Conservation (phyloP, 2,329 filamentous ascomycete genomes). For the Penicillium paneum region DNA sequence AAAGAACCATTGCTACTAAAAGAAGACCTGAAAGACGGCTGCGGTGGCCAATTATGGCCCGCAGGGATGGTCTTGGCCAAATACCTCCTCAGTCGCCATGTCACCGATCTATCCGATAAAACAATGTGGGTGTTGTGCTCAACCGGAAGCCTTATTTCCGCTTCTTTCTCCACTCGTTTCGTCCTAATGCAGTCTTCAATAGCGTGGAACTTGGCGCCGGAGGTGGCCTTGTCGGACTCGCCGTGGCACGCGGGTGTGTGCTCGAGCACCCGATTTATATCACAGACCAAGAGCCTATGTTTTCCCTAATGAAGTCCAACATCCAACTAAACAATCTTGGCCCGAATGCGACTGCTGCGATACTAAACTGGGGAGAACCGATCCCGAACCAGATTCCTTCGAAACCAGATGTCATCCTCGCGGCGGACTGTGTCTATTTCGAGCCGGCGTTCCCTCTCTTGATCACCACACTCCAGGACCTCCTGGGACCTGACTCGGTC, state of each 20-base stretch:
- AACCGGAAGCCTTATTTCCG: background rate
- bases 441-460: conserved; percentile 91
- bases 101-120: conserved; percentile 59
- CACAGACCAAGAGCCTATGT: conserved; percentile 86
- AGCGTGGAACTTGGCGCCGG: conserved; percentile 91
- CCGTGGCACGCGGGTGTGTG: conserved; percentile 56
- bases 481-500: conserved; percentile 63
- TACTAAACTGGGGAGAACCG: conserved; percentile 73
- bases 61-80: conserved; percentile 84
- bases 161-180: background rate
- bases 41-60: conserved; percentile 92
- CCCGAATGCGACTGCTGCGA: conserved; percentile 59
- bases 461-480: conserved; percentile 69
- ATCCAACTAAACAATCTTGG: conserved; percentile 74
- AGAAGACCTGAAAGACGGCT: conserved; percentile 82
- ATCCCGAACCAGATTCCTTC: conserved; percentile 36
- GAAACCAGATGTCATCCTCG: conserved; percentile 78
- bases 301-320: conserved; percentile 80
- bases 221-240: conserved; percentile 75
- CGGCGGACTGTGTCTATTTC: conserved; percentile 95
- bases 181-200: conserved; percentile 2
- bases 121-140: conserved; percentile 62
- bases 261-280: conserved; percentile 62
- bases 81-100: conserved; percentile 76
- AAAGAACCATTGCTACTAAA: conserved; percentile 68